Percentiles rank a stretch among this genome's conserved stretches.
Conservation (phyloP, 345 rosid species). For the Noccaea caerulescens region DNA sequence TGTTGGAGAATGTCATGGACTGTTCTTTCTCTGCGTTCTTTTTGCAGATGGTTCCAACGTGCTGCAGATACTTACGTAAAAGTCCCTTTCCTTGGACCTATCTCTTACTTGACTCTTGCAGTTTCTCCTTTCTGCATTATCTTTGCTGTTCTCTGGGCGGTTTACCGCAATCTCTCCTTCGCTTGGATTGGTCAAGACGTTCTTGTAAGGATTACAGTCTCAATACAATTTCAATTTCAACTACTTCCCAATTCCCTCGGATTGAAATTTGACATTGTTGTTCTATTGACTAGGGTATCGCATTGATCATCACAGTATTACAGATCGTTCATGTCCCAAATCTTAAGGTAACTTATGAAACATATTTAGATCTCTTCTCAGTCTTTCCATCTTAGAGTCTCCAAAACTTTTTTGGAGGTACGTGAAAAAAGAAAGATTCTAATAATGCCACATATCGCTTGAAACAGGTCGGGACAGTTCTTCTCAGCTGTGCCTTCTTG, state of each 20-base stretch:
- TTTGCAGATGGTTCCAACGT: conserved; percentile 78
- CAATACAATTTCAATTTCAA: conserved; percentile 10
- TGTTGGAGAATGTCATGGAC: conserved; percentile 8
- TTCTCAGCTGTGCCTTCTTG: conserved; percentile 93
- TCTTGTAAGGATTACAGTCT: conserved; percentile 63
- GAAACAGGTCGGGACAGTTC: conserved; percentile 94
- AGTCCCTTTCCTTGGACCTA: conserved; percentile 86
- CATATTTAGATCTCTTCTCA: not conserved
- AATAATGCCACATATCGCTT: conserved; percentile 30
- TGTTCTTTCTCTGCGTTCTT: conserved; percentile 3
- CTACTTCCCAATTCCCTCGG: not conserved
- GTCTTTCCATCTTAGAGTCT: conserved; percentile 3
- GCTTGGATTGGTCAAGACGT: conserved; percentile 99
- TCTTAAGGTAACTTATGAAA: conserved; percentile 71
- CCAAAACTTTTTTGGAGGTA: not conserved
- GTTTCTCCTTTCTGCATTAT: conserved; percentile 92
- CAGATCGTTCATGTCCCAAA: conserved; percentile 96
- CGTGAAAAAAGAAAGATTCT: conserved; percentile 19
- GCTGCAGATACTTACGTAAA: conserved; percentile 70
- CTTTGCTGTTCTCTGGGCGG: conserved; percentile 92
- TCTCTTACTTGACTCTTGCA: conserved; percentile 82
- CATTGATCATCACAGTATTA: conserved; percentile 88
- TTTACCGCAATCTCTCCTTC: conserved; percentile 59
- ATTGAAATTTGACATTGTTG: conserved; percentile 20
- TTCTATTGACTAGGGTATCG: conserved; percentile 74